Evolutionary conservation across 2,329 filamentous ascomycete species (phyloP).

Genomic region (Sclerotinia borealis): DNA sequence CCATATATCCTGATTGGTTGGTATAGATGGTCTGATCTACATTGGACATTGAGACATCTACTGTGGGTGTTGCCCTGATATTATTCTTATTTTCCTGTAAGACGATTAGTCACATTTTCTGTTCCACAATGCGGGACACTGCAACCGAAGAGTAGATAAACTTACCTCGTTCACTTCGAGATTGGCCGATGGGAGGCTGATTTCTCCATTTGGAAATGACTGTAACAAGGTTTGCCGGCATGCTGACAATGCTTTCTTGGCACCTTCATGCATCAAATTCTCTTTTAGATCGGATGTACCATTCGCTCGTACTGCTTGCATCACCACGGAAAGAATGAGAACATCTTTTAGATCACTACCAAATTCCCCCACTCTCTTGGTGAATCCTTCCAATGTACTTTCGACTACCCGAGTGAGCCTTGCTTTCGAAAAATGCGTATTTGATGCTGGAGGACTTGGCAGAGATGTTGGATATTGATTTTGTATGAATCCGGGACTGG

Average conservation of each 20-base stretch:
- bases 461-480: neutral
- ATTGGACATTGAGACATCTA: neutral
- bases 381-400: slow-evolving; percentile 13
- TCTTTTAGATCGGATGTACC: slow-evolving; percentile 3
- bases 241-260: slow-evolving; percentile 13
- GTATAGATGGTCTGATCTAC: slow-evolving; percentile 2
- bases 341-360: slow-evolving; percentile 20
- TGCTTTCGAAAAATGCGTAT: slow-evolving; percentile 16
- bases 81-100: neutral
- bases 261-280: slow-evolving; percentile 17
- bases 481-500: neutral
- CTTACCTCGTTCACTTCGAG: neutral
- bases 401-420: slow-evolving; percentile 17
- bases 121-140: no score
- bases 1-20: neutral
- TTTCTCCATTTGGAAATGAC: neutral
- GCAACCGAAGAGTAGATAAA: no score
- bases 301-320: slow-evolving; percentile 15
- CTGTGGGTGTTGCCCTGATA: neutral
- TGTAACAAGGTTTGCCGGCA: slow-evolving; percentile 11
- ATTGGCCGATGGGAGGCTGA: neutral
- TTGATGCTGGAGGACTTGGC: slow-evolving; percentile 7
- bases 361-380: slow-evolving; percentile 12
- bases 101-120: neutral
- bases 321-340: slow-evolving; percentile 14